Base-by-base conservation (phyloP, 2,329 filamentous ascomycete species). In the Furcasterigmium sp. region DNA sequence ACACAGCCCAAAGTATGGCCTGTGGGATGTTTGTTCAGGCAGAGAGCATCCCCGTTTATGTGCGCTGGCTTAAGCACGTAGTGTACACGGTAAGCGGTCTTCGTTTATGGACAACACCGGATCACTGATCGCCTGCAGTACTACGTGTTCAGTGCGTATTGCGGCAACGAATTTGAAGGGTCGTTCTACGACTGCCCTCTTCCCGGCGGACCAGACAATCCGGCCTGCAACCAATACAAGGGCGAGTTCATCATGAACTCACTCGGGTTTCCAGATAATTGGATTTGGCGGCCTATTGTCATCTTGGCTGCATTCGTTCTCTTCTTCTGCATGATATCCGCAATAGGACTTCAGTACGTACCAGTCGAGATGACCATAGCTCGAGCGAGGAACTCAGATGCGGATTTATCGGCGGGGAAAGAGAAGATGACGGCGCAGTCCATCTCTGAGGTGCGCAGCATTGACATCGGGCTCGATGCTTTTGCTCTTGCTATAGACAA, bases 11-110 rank as follows among this genome's bases (percentile, higher is more conserved):
- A 56, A 84, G 77, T 2, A 80, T 89, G 67, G 81, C 81, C 0
- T 88, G 85, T 49, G 86, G 86, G 1, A 89, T 84, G 59, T 90
- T 91, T 51, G 79, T 90, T 13, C 85, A 90, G 57, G 72, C 74
- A 10, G 79, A 86, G 42, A 80, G 82, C 5, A 85, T 91, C 4
- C 84, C 86, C 0, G 69, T 90, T 1, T 91, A 89, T 53, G 78
- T 88, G n/a, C 73, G 85, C 43, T 91, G 86, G 86, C 66, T 86
- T 2, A 90, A 88, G 56, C 85, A 80, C 68, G 72, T 73, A 19
- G 75, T 78, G 1, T 84, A 82, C 50, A 72, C 75, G 18, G 74
- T 75, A 61, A 57, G 69, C 55, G 4, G 10, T 19, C 2, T 3
- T 57, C 53, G 4, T 58, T 56, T 1, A 59, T 55, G 7, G 10